phyloP scores from a whole-genome alignment of 371 early-diverging fungal genomes.

The Mucor ambiguus region DNA sequence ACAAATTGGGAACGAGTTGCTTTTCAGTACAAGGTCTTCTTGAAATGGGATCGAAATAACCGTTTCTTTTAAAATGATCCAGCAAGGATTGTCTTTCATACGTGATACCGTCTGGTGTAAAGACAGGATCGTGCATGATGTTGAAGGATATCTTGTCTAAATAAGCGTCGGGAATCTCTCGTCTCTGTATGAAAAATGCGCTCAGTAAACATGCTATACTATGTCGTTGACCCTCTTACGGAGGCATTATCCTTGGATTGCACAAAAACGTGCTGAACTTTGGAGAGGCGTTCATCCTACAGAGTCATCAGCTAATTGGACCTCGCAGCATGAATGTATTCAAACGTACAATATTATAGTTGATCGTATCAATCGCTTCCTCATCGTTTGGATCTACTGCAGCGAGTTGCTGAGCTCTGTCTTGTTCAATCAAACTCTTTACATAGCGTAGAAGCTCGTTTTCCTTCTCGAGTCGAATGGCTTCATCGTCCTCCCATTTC shows the following conservation, averaged over 20 bases:
- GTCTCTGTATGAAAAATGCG: slow-evolving; percentile 22
- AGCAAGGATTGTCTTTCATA: slow-evolving; percentile 76
- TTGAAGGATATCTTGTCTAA: slow-evolving; percentile 55
- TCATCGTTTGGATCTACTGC: slow-evolving; percentile 26
- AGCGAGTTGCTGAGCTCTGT: slow-evolving; percentile 39
- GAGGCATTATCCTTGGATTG: slow-evolving; percentile 51
- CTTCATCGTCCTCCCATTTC: slow-evolving; percentile 70
- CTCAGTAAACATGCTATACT: neutral
- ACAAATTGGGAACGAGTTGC: slow-evolving; percentile 71
- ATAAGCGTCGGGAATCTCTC: slow-evolving; percentile 53
- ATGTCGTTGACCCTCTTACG: slow-evolving; percentile 16
- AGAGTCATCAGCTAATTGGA: neutral
- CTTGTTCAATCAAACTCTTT: slow-evolving; percentile 58
- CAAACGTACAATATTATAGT: slow-evolving; percentile 40
- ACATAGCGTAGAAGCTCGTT: slow-evolving; percentile 68
- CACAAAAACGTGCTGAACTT: slow-evolving; percentile 46
- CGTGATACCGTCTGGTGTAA: slow-evolving; percentile 61
- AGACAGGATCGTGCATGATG: slow-evolving; percentile 55
- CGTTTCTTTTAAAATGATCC: slow-evolving; percentile 71
- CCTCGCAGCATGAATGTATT: neutral
- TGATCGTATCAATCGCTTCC: slow-evolving; percentile 42
- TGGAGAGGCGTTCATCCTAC: slow-evolving; percentile 45
- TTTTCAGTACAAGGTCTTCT: slow-evolving; percentile 65
- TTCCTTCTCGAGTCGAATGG: slow-evolving; percentile 58
- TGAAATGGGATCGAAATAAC: slow-evolving; percentile 77